phyloP scores from a whole-genome alignment of 2,329 filamentous ascomycete genomes.

The Penicillium psychrosexuale region DNA sequence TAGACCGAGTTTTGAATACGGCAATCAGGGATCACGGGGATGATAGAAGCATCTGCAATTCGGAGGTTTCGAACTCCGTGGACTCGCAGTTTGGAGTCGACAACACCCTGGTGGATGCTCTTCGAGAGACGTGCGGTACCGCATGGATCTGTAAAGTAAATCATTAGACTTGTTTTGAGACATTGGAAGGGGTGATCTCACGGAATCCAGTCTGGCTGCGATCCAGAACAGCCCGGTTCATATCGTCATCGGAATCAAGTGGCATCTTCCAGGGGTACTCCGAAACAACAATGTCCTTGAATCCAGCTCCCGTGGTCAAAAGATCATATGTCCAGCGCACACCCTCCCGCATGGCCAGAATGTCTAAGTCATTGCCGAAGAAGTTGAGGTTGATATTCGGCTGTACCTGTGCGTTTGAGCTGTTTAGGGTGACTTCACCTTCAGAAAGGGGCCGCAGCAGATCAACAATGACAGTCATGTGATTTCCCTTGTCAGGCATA shows the following conservation, averaged over 20 bases:
- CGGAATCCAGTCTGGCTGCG: slow-evolving; percentile 52
- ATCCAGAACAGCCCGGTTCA: slow-evolving; percentile 58
- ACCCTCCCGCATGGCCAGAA: slow-evolving; percentile 58
- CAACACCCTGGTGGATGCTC: slow-evolving; percentile 52
- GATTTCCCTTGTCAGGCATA: slow-evolving; percentile 45
- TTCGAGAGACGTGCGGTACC: slow-evolving; percentile 55
- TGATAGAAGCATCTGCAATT: slow-evolving; percentile 56
- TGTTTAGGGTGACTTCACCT: slow-evolving; percentile 42
- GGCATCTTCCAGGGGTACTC: slow-evolving; percentile 63
- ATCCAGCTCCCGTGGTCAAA: slow-evolving; percentile 54
- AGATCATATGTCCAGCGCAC: slow-evolving; percentile 57
- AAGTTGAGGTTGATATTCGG: slow-evolving; percentile 47
- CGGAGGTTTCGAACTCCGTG: slow-evolving; percentile 54
- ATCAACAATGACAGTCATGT: slow-evolving; percentile 57
- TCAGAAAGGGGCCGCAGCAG: slow-evolving; percentile 50
- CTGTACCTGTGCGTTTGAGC: slow-evolving; percentile 37
- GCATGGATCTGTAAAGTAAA: slow-evolving; percentile 45
- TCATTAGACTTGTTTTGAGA: not conserved
- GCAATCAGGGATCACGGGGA: slow-evolving; percentile 56
- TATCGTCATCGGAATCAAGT: slow-evolving; percentile 53
- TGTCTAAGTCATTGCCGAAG: slow-evolving; percentile 49
- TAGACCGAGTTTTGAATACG: slow-evolving; percentile 62
- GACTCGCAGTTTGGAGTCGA: slow-evolving; percentile 52
- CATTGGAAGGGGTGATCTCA: not conserved
- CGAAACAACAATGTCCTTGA: slow-evolving; percentile 44